Evolutionary conservation across 164 flowering plant genomes (phyloP), one percentile per base, ranked within the genome.

Genomic region (Dillenia suffruticosa): DNA sequence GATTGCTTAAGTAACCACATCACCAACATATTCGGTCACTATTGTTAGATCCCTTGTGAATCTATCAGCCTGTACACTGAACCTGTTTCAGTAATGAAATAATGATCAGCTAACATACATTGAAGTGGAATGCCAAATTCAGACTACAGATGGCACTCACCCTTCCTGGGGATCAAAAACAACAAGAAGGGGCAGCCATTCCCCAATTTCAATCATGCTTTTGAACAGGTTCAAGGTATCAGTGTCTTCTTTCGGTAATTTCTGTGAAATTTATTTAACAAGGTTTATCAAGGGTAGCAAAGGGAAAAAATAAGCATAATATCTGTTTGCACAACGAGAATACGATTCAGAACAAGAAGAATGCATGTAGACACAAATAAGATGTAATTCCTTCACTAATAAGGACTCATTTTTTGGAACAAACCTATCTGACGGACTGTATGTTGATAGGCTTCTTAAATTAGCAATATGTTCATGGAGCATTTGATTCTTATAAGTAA

Each of bases 121-220:
- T 45, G 12, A 15, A 26, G 9, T 4, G 40, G 45, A 32, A 14
- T 32, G 43, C 40, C 24, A 24, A 47, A 32, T 4, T 32, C 40
- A 32, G 40, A 32, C 7, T 32, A 59, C 32, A 10, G 24, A 46
- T 22, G 16, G 12, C 40, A 53, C 82, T 56, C 51, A 94, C 99
- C 99, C 97, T 84, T 95, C 99, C 9, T 17, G 59, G 63, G 88
- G 76, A 85, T 91, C 96, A 72, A 76, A 86, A 52, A 84, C 86
- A 66, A 95, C 99, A 82, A 86, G 68, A 1, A 91, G 81, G 5
- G 96, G 99, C 13, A 96, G 99, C 69, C 97, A 94, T 75, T 91
- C 88, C 49, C 97, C 99, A 76, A 80, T 77, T 59, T 74, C 76
- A 84, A 84, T 84, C 99, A 94, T 91, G 46, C 48, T 74, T 69